These are phyloP conservation scores for Fraxinus angustifolia DNA, from an alignment of 305 asterid species.

Conservation along the genomic window DNA sequence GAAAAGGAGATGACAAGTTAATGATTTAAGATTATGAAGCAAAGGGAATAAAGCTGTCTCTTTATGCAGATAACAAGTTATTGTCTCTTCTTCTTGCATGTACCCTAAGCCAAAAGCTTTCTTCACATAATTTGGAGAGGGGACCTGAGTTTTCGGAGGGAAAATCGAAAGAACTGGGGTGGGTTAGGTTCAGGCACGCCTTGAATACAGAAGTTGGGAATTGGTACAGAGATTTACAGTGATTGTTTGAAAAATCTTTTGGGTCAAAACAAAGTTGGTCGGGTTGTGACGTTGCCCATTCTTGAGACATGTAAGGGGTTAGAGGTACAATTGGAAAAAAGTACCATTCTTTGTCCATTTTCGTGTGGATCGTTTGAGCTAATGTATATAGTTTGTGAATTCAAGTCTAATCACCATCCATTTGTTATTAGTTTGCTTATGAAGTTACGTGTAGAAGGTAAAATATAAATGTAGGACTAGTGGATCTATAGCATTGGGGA, in stretches of 20 bases:
- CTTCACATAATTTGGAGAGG: slow-evolving; percentile 3
- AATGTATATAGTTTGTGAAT: not conserved
- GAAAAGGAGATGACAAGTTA: slow-evolving; percentile 36
- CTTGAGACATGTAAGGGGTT: slow-evolving; percentile 20
- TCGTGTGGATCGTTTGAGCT: not conserved
- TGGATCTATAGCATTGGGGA: not conserved
- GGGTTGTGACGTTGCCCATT: slow-evolving; percentile 56
- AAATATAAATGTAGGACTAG: not conserved
- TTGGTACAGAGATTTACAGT: slow-evolving; percentile 18
- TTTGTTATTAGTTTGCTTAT: not conserved
- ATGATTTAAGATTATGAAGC: slow-evolving; percentile 42
- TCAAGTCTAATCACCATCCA: not conserved
- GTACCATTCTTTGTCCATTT: not conserved
- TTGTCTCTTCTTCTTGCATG: slow-evolving; percentile 35
- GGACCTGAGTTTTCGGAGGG: not conserved
- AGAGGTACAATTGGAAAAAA: slow-evolving; percentile 15
- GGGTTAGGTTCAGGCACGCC: slow-evolving; percentile 47
- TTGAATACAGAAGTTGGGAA: slow-evolving; percentile 11
- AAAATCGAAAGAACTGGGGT: not conserved
- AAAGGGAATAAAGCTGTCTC: slow-evolving; percentile 59
- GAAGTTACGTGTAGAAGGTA: not conserved
- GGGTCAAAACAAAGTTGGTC: slow-evolving; percentile 43
- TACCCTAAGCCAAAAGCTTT: slow-evolving; percentile 8
- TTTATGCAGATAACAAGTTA: slow-evolving; percentile 17
- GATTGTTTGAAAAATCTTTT: slow-evolving; percentile 16